These are phyloP conservation scores for Orbilia quercus DNA, from an alignment of 2,329 filamentous ascomycete species.

Conservation along the genomic window DNA sequence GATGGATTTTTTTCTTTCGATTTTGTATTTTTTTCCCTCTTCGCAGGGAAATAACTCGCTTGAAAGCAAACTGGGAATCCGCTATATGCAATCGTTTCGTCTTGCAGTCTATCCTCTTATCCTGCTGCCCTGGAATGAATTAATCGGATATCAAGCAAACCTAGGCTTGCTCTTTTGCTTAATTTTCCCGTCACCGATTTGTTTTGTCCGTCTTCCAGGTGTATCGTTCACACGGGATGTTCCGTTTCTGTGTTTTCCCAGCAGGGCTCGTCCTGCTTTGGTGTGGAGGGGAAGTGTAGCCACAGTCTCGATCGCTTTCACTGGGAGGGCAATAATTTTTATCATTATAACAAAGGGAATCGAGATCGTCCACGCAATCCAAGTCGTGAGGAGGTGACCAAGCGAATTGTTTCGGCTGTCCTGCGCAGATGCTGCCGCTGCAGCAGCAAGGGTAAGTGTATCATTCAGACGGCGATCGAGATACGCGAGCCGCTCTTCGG, in stretches of 20 bases:
- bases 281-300: conserved; percentile 45
- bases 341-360: conserved; percentile 45
- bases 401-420: conserved; percentile 45
- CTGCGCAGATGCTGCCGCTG: conserved; percentile 65
- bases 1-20: conserved; percentile 16
- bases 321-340: conserved; percentile 42
- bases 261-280: conserved; percentile 39
- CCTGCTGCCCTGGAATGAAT: background rate
- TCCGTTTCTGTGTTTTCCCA: conserved; percentile 44
- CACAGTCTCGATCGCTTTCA: conserved; percentile 44
- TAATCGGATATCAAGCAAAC: conserved; percentile 38
- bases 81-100: background rate
- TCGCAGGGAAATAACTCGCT: conserved; percentile 1
- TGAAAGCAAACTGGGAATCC: no score
- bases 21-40: background rate
- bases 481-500: conserved; percentile 77
- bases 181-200: conserved; percentile 43
- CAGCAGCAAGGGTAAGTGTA: conserved; percentile 81
- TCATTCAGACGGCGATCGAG: conserved; percentile 79
- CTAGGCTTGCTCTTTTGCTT: conserved; percentile 50
- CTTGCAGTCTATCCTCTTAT: background rate
- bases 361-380: conserved; percentile 48
- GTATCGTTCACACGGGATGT: conserved; percentile 37
- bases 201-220: conserved; percentile 38
- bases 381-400: conserved; percentile 36